Conservation (phyloP, 805 yeast species). For the Candida chilensis region DNA sequence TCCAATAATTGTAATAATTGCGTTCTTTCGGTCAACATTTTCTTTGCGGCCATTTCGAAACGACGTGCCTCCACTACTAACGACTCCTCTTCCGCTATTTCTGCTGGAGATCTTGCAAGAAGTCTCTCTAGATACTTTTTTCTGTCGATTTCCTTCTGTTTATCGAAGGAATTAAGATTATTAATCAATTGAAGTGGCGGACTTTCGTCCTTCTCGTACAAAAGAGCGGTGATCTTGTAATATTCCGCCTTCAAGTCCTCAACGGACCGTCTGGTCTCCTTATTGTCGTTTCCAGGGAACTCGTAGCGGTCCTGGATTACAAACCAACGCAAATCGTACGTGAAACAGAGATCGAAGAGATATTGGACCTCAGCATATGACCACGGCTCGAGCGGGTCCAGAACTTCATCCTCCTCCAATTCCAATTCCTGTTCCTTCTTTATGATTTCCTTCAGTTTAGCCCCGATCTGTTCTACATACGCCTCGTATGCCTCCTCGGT, state of each 20-base stretch:
- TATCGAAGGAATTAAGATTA: constrained; percentile 54
- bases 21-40: constrained; percentile 76
- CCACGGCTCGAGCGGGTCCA: constrained; percentile 43
- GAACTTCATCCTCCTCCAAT: constrained; percentile 31
- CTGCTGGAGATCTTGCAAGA: constrained; percentile 84
- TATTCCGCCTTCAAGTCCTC: constrained; percentile 84
- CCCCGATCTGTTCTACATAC: constrained; percentile 34
- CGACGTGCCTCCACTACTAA: constrained; percentile 86
- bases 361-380: constrained; percentile 67
- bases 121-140: constrained; percentile 73
- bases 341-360: constrained; percentile 58
- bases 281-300: constrained; percentile 5
- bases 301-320: constrained; percentile 56
- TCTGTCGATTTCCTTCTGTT: constrained; percentile 65
- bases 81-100: constrained; percentile 96
- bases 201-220: too few relatives aligned
- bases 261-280: constrained; percentile 26
- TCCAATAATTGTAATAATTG: constrained; percentile 72
- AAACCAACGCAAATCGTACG: constrained; percentile 61
- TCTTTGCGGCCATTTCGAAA: constrained; percentile 86
- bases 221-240: constrained; percentile 61
- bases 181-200: too few relatives aligned
- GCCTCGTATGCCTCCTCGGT: constrained; percentile 50
- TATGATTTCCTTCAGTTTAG: constrained; percentile 4
- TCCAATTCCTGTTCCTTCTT: constrained; percentile 21